Evolutionary conservation across 768 basidiomycete genomes (phyloP).

Genomic region (Kwoniella sp.): DNA sequence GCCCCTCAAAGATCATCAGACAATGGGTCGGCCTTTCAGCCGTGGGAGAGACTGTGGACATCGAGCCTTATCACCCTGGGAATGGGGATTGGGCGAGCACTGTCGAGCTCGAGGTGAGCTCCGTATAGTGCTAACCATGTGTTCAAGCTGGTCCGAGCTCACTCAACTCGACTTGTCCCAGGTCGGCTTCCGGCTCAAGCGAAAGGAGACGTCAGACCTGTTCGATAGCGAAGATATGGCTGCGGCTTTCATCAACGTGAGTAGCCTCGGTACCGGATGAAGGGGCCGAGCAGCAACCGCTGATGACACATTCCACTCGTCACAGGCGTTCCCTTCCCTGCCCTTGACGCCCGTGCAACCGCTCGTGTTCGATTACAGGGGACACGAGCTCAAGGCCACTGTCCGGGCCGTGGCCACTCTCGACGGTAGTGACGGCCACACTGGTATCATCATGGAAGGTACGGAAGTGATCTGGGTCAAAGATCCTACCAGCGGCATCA

Average conservation of each 20-base stretch:
- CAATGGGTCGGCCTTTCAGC: slow-evolving; percentile 88
- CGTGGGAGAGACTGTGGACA: slow-evolving; percentile 71
- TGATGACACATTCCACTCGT: no score
- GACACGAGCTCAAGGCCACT: slow-evolving; percentile 73
- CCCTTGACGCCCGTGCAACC: slow-evolving; percentile 71
- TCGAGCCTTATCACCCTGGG: slow-evolving; percentile 65
- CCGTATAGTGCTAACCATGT: not conserved
- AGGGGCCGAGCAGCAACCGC: slow-evolving; percentile 60
- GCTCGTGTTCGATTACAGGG: slow-evolving; percentile 84
- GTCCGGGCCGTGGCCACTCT: slow-evolving; percentile 69
- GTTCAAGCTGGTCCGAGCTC: not conserved
- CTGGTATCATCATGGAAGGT: slow-evolving; percentile 83
- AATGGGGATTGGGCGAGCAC: slow-evolving; percentile 61
- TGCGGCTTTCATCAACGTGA: slow-evolving; percentile 64
- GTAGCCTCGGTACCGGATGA: no score
- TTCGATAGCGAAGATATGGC: slow-evolving; percentile 88
- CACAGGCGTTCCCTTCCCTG: slow-evolving; percentile 71
- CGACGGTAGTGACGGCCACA: slow-evolving; percentile 58
- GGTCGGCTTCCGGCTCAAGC: slow-evolving; percentile 57
- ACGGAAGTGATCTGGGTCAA: slow-evolving; percentile 92
- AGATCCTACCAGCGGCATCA: slow-evolving; percentile 76
- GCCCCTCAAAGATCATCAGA: slow-evolving; percentile 75
- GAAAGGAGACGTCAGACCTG: slow-evolving; percentile 61
- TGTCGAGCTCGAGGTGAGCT: slow-evolving; percentile 73
- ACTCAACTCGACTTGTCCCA: slow-evolving; percentile 12